Evolutionary conservation across 2,329 filamentous ascomycete species (phyloP).

Genomic region (Beauveria varroae): DNA sequence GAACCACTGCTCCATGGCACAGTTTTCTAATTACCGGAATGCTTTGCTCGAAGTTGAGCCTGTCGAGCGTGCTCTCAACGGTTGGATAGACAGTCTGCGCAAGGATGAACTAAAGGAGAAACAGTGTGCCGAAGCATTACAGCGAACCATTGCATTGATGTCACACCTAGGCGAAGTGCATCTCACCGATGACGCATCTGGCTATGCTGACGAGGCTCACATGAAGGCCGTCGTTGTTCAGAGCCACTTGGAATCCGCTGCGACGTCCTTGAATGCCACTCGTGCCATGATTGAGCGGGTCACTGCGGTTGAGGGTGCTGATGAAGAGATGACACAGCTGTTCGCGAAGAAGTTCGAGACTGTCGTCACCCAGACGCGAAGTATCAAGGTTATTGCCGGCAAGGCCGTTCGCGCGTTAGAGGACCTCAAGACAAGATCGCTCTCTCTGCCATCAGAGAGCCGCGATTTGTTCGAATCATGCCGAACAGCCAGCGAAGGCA

Average conservation of each 20-base stretch:
- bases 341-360: conserved; percentile 65
- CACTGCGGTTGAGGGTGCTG: conserved; percentile 39
- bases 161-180: conserved; percentile 79
- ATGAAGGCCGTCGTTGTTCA: conserved; percentile 73
- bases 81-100: conserved; percentile 77
- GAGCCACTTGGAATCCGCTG: conserved; percentile 72
- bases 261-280: conserved; percentile 56
- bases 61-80: conserved; percentile 81
- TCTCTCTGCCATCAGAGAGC: conserved; percentile 64
- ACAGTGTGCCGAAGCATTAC: conserved; percentile 72
- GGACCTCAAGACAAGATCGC: conserved; percentile 67
- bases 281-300: conserved; percentile 61
- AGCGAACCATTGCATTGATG: conserved; percentile 78
- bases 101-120: conserved; percentile 80
- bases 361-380: conserved; percentile 68
- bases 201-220: conserved; percentile 70
- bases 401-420: conserved; percentile 72
- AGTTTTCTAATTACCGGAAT: conserved; percentile 72
- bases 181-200: conserved; percentile 60
- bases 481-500: conserved; percentile 54
- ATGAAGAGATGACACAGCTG: conserved; percentile 59
- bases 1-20: conserved; percentile 65
- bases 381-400: conserved; percentile 72
- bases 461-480: conserved; percentile 62
- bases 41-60: conserved; percentile 84